Conservation (phyloP, 2,329 filamentous ascomycete genomes). For the Massarina eburnea region DNA sequence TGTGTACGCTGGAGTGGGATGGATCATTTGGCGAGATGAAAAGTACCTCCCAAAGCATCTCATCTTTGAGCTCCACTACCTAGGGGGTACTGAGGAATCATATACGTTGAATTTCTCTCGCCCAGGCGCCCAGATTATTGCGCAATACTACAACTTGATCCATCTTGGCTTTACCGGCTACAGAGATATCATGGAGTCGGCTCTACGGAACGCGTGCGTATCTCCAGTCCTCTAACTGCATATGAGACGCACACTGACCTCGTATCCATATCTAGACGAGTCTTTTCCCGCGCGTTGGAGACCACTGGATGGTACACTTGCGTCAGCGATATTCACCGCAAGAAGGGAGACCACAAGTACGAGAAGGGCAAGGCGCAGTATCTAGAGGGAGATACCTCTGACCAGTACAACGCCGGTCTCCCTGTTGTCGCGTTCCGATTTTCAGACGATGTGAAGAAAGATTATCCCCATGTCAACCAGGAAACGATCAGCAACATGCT, state of each 20-base stretch:
- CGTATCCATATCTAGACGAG: no score
- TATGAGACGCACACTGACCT: no score
- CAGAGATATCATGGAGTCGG: slow-evolving; percentile 64
- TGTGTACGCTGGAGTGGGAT: slow-evolving; percentile 68
- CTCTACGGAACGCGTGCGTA: slow-evolving; percentile 65
- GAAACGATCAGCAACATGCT: slow-evolving; percentile 64
- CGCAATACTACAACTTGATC: slow-evolving; percentile 74
- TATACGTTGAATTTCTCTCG: slow-evolving; percentile 75
- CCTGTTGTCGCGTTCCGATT: slow-evolving; percentile 70
- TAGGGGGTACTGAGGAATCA: slow-evolving; percentile 70
- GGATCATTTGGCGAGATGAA: slow-evolving; percentile 60
- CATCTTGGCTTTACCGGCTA: slow-evolving; percentile 70
- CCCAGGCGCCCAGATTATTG: slow-evolving; percentile 69
- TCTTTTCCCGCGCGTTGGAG: slow-evolving; percentile 65
- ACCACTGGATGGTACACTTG: slow-evolving; percentile 64
- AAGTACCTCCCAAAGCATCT: slow-evolving; percentile 66
- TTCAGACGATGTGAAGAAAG: slow-evolving; percentile 60
- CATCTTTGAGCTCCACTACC: slow-evolving; percentile 70
- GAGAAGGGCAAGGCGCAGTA: slow-evolving; percentile 47
- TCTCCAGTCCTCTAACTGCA: no score
- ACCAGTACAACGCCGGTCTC: slow-evolving; percentile 63
- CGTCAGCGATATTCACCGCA: slow-evolving; percentile 66
- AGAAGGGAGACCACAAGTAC: slow-evolving; percentile 50
- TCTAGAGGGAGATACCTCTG: slow-evolving; percentile 52
- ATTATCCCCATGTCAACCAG: slow-evolving; percentile 66